phyloP scores from a whole-genome alignment of 768 basidiomycete genomes.

The Suillus sp. region DNA sequence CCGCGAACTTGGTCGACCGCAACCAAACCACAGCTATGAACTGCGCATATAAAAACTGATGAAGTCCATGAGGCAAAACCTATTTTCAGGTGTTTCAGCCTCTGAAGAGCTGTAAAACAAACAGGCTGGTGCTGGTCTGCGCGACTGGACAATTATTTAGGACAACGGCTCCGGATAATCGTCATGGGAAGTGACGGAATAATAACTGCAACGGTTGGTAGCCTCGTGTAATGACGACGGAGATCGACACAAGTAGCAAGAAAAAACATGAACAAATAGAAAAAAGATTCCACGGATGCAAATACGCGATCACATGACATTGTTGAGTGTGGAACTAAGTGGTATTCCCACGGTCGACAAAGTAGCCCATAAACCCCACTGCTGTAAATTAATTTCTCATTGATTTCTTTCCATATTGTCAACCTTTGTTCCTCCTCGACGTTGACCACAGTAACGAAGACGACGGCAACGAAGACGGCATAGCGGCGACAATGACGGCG shows the following conservation, averaged over 20 bases:
- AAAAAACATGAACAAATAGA: conserved; percentile 8
- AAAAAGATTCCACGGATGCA: conserved; percentile 26
- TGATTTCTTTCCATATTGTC: conserved; percentile 8
- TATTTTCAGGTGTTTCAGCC: not conserved
- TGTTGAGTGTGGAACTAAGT: conserved; percentile 28
- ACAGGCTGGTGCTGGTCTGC: not conserved
- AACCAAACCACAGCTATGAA: not conserved
- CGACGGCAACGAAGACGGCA: conserved; percentile 10
- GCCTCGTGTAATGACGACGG: conserved; percentile 39
- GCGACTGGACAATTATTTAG: not conserved
- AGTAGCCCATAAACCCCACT: conserved; percentile 32
- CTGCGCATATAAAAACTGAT: not conserved
- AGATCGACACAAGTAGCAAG: conserved; percentile 5
- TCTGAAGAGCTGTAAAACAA: not conserved
- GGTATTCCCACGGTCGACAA: conserved; percentile 30
- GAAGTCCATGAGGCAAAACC: not conserved
- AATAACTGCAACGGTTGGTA: conserved; percentile 18
- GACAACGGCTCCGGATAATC: not conserved
- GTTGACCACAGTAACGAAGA: conserved; percentile 25
- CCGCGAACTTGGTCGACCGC: not conserved
- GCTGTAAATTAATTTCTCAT: conserved; percentile 14
- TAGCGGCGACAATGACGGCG: conserved; percentile 25
- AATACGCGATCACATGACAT: conserved; percentile 34
- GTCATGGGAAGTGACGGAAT: conserved; percentile 10
- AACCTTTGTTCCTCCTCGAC: conserved; percentile 23